These are phyloP conservation scores for Colletotrichum karsti DNA, from an alignment of 2,329 filamentous ascomycete genomes.

Conservation along the genomic window DNA sequence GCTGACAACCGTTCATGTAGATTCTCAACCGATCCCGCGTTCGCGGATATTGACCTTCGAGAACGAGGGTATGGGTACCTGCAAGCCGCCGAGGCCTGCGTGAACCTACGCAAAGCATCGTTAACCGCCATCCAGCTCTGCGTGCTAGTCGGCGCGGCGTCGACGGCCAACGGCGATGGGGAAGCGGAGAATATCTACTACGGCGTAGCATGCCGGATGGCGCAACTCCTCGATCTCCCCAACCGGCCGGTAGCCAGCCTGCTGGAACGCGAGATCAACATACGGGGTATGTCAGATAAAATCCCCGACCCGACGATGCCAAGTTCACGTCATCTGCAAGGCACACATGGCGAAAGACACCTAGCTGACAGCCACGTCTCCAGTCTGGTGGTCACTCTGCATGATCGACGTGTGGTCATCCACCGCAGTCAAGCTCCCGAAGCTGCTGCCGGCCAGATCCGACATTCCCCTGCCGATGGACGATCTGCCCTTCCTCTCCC, in stretches of 20 bases:
- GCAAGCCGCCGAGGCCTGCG: constrained; percentile 33
- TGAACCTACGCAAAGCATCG: constrained; percentile 45
- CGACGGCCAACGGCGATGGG: constrained; percentile 43
- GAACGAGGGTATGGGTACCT: constrained; percentile 33
- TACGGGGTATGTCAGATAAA: constrained; percentile 35
- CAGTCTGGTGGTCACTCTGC: constrained; percentile 34
- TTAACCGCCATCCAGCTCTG: constrained; percentile 47
- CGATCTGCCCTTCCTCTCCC: constrained; percentile 41
- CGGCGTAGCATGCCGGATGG: constrained; percentile 43
- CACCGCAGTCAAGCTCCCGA: constrained; percentile 34
- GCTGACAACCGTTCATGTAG: constrained; percentile 17
- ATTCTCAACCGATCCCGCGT: constrained; percentile 33
- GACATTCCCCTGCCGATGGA: constrained; percentile 45
- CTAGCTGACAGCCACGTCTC: constrained; percentile 13
- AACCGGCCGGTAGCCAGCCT: constrained; percentile 34
- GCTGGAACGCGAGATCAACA: constrained; percentile 44
- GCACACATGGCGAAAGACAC: constrained; percentile 5
- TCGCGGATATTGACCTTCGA: constrained; percentile 31
- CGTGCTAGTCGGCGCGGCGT: constrained; percentile 45
- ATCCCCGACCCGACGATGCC: not conserved
- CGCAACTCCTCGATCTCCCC: constrained; percentile 44
- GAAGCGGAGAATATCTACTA: constrained; percentile 48
- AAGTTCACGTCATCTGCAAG: constrained; percentile 19
- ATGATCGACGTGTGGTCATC: constrained; percentile 35
- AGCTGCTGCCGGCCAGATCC: constrained; percentile 29